Conservation (phyloP, 768 basidiomycete species). For the Chiua virens region DNA sequence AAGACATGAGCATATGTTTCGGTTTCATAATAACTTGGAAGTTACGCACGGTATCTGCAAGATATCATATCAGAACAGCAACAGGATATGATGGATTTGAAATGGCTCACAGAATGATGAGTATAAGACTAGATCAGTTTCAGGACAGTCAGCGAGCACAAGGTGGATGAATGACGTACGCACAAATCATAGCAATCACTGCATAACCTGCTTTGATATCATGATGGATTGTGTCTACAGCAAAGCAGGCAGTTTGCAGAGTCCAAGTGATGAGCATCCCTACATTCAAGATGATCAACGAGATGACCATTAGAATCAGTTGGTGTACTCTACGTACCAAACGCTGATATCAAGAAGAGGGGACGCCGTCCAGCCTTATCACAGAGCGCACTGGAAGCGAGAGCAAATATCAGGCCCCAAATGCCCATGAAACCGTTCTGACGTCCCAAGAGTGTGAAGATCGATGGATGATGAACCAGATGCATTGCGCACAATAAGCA, state of each 20-base stretch:
- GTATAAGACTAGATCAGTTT: slow-evolving; percentile 39
- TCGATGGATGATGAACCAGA: no score
- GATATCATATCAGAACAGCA: not conserved
- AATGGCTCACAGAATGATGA: slow-evolving; percentile 32
- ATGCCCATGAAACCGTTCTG: slow-evolving; percentile 55
- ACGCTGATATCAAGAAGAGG: slow-evolving; percentile 47
- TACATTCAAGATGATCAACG: slow-evolving; percentile 32
- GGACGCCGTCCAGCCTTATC: slow-evolving; percentile 49
- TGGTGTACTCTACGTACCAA: slow-evolving; percentile 34
- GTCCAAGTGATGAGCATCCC: slow-evolving; percentile 41
- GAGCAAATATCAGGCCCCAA: slow-evolving; percentile 52
- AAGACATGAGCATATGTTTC: not conserved
- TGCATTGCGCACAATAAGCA: slow-evolving; percentile 34
- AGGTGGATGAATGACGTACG: slow-evolving; percentile 20
- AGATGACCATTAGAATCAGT: slow-evolving; percentile 30
- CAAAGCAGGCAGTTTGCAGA: slow-evolving; percentile 38
- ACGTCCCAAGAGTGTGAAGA: not conserved
- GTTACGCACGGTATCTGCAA: slow-evolving; percentile 29
- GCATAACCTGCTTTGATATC: slow-evolving; percentile 36
- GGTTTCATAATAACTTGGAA: not conserved
- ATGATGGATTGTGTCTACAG: slow-evolving; percentile 25
- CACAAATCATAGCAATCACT: slow-evolving; percentile 45
- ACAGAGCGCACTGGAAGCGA: slow-evolving; percentile 46
- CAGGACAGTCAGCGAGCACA: not conserved
- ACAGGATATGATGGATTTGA: not conserved